Conservation (phyloP, 2,329 filamentous ascomycete species). For the Arthrinium phaeospermum region DNA sequence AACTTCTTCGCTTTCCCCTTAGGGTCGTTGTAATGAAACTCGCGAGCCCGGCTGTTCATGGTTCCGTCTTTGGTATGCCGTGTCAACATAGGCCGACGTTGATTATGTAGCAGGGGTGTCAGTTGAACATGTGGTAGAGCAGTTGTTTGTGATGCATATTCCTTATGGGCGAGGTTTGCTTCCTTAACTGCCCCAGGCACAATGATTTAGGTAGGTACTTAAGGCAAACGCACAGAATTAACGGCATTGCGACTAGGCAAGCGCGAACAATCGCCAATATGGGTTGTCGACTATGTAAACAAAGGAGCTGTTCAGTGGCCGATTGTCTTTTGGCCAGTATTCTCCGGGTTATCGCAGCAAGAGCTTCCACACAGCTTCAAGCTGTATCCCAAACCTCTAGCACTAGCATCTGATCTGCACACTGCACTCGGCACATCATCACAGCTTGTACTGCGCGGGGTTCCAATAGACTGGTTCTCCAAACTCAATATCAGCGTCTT, state of each 20-base stretch:
- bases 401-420: not conserved
- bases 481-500: slow-evolving; percentile 38
- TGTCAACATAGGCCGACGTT: not conserved
- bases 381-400: not conserved
- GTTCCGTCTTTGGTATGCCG: not conserved
- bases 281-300: not conserved
- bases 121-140: not conserved
- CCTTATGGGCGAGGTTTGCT: not conserved
- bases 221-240: not conserved
- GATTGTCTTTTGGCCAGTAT: not conserved
- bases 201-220: not conserved
- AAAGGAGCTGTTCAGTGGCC: not conserved
- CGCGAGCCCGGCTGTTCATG: not conserved
- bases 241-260: not conserved
- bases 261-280: not conserved
- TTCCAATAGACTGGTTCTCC: slow-evolving; percentile 28
- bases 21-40: not conserved
- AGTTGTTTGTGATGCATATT: not conserved
- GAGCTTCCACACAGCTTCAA: not conserved
- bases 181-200: not conserved
- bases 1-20: not conserved
- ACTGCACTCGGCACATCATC: not conserved
- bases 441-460: not conserved
- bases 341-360: not conserved
- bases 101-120: not conserved